Evolutionary conservation across 176 grass and related monocot genomes (phyloP).

Genomic region (Musa schizocarpa): DNA sequence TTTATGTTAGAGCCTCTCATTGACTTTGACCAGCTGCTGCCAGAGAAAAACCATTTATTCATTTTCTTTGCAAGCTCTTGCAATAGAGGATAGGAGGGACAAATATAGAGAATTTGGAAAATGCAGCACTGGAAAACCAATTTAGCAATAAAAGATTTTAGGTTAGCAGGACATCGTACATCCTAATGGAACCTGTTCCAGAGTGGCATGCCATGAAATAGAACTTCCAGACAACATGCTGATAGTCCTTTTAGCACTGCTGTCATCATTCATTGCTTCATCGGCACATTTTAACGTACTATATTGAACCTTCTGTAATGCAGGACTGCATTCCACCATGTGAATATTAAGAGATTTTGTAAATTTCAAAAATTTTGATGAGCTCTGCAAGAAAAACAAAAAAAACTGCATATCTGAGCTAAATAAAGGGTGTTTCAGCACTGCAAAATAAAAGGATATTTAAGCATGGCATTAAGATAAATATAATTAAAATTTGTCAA

Average conservation of each 20-base stretch:
- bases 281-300: conserved; percentile 66
- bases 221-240: conserved; percentile 56
- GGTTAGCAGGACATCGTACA: conserved; percentile 44
- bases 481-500: too few relatives aligned
- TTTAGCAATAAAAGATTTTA: neutral
- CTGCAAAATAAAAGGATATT: neutral
- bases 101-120: neutral
- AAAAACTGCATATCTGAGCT: conserved; percentile 8
- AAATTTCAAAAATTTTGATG: conserved; percentile 69
- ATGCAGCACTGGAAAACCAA: neutral
- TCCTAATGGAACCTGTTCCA: conserved; percentile 92
- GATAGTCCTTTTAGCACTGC: conserved; percentile 42
- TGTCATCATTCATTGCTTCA: conserved; percentile 26
- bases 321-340: conserved; percentile 84
- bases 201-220: conserved; percentile 61
- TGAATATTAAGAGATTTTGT: conserved; percentile 69
- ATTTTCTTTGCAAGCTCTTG: too few relatives aligned
- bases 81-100: too few relatives aligned
- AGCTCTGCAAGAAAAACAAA: conserved; percentile 43
- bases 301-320: conserved; percentile 70
- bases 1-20: too few relatives aligned
- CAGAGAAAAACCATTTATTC: too few relatives aligned
- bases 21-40: too few relatives aligned
- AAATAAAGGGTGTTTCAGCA: neutral
- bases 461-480: too few relatives aligned